Base-by-base conservation (phyloP, 495 filamentous ascomycete species). In the Saxophila tyrrhenica region DNA sequence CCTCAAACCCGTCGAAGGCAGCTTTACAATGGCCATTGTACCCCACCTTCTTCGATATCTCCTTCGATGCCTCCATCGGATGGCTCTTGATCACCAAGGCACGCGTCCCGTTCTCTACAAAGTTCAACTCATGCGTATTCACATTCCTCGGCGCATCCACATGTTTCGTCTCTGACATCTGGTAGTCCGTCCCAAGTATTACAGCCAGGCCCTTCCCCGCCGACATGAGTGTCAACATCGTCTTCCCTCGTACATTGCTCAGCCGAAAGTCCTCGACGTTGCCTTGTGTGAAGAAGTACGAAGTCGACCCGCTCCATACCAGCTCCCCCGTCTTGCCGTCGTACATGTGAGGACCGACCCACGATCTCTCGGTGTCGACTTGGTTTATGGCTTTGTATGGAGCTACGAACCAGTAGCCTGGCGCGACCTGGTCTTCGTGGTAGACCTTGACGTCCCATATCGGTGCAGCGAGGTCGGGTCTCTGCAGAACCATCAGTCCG, bases 361-460 rank as follows among this genome's bases (percentile, higher is more conserved):
- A 56, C 16, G 22, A 23, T 24, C 20, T 13, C 5, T 25, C 17
- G 25, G 21, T 13, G 7, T 17, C 20, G 13, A 17, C 13, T 21
- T 56, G 24, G 5, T 39, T 21, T 16, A 50, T 21, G 13, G 17
- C 38, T 25, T 51, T 29, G 39, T 56, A 56, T 15, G 54, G 54
- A n/a, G 32, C 54, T 16, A 56, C 22, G 25, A 56, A 56, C 54
- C 54, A 56, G 54, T 56, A 50, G 24, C 54, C 54, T 15, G 45
- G 46, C 16, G 23, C 45, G 7, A 56, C 10, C 1, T 3, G 19
- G 19, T 50, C 24, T 23, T 50, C 29, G 20, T 56, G 20, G 39
- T 56, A 45, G 38, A 43, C n/a, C 16, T 32, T 56, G 32, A 56
- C n/a, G 21, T 51, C 21, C 54, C 54, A 56, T 35, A 16, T 24